Base-by-base conservation (phyloP, 1,284 basidiomycete genomes). In the Lentinula novae-zelandiae region DNA sequence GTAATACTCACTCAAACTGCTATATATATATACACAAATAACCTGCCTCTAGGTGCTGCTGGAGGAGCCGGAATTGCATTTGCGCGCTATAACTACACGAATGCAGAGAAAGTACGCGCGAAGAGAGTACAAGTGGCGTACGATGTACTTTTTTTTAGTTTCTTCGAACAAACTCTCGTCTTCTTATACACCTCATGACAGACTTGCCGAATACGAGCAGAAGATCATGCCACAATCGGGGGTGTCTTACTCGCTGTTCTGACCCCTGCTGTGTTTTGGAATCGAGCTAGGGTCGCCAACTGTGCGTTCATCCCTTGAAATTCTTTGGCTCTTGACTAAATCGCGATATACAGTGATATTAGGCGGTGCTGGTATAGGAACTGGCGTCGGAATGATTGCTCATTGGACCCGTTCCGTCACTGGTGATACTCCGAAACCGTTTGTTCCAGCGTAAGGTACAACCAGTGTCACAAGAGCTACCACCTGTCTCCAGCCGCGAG, bases 221-320 rank as follows among this genome's bases (percentile, higher is more conserved):
- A 89, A 60, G 89, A 91, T 68, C 83, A 89, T 69, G 80, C 88
- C 17, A 87, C 82, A 4, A 87, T 91, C 52, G 89, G 89, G 38
- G 78, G 78, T 31, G 70, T 90, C 39, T 69, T 91, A 10, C 81
- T 79, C 63, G 82, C 82, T 10, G 79, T 89, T 9, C 68, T 90
- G 4, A 82, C 79, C 5, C 85, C 89, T 7, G 85, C 87, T 5
- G 59, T 90, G 44, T 76, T 90, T 58, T 90, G 87, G 86, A 89
- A 82, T 56, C 78, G 80, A 57, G 88, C 85, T 38, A 76, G 72
- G 42, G 70, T 76, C 6, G 71, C 83, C 15, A 81, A 89, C 66
- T 67, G 87, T 89, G 66, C 64, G 84, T 74, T 31, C 31, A 5
- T 33, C 17, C 9, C 22, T n/a, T 31, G 9, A 10, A 15, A 60